Percentiles rank a stretch among this genome's conserved stretches.
These are phyloP conservation scores for Chlamydomonas urium DNA, from an alignment of 139 green algal species.

Conservation along the genomic window DNA sequence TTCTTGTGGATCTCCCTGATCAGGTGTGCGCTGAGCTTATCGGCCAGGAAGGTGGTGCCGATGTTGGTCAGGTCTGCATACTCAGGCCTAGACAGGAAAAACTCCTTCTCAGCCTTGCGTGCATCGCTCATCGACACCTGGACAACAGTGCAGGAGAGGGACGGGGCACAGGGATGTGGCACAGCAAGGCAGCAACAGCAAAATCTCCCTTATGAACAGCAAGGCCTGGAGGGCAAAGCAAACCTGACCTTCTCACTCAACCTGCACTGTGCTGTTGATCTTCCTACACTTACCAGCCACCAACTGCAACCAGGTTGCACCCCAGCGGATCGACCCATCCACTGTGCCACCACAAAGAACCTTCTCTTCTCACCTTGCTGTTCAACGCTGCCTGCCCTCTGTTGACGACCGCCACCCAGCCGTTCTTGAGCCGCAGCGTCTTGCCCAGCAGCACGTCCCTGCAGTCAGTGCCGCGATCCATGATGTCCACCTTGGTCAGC, in stretches of 20 bases:
- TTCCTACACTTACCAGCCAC: too few species aligned
- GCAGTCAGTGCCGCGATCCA: constrained; percentile 93
- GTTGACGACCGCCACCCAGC: constrained; percentile 93
- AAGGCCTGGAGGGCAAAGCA: too few species aligned
- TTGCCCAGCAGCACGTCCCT: constrained; percentile 77
- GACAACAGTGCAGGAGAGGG: too few species aligned
- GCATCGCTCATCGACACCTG: constrained; percentile 70
- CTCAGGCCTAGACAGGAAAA: constrained; percentile 61
- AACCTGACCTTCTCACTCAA: too few species aligned
- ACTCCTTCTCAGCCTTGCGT: constrained; percentile 66
- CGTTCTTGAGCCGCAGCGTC: constrained; percentile 72
- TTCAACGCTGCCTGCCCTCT: constrained; percentile 88
- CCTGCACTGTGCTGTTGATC: too few species aligned
- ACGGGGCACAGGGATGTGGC: too few species aligned
- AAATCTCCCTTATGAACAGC: too few species aligned
- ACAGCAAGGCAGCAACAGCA: too few species aligned
- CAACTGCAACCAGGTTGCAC: too few species aligned
- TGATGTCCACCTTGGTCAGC: constrained; percentile 98
- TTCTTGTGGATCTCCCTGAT: constrained; percentile 20
- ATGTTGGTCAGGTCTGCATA: constrained; percentile 49
- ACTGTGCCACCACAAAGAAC: too few species aligned
- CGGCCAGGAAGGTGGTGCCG: constrained; percentile 69
- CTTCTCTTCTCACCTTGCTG: constrained; percentile 52
- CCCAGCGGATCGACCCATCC: too few species aligned
- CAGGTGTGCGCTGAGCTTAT: constrained; percentile 58